Evolutionary conservation across 2,329 filamentous ascomycete genomes (phyloP).

Genomic region (Verticillium nonalfalfae): DNA sequence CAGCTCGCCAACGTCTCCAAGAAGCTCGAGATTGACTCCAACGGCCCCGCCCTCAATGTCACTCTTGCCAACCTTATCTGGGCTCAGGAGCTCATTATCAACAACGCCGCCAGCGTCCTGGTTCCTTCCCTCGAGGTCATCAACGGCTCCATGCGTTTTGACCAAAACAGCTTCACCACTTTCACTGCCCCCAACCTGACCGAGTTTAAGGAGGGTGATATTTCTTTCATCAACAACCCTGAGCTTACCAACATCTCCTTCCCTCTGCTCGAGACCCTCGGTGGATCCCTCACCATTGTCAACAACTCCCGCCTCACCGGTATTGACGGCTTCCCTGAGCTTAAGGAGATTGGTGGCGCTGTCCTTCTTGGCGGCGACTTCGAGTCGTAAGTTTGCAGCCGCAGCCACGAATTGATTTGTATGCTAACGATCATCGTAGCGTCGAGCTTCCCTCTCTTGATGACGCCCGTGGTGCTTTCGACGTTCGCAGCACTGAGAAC

Average conservation of each 20-base stretch:
- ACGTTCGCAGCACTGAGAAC: constrained; percentile 59
- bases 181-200: constrained; percentile 68
- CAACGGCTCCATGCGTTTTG: constrained; percentile 77
- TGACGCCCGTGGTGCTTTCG: constrained; percentile 66
- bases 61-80: constrained; percentile 72
- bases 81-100: constrained; percentile 45
- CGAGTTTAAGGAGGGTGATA: constrained; percentile 47
- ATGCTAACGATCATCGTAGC: constrained; percentile 33
- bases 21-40: constrained; percentile 69
- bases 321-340: constrained; percentile 61
- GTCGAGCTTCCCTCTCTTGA: constrained; percentile 62
- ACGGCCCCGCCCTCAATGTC: constrained; percentile 66
- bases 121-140: constrained; percentile 68
- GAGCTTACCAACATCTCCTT: constrained; percentile 69
- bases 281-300: constrained; percentile 76
- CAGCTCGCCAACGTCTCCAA: constrained; percentile 70
- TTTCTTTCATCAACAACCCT: constrained; percentile 59
- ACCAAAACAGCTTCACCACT: constrained; percentile 64
- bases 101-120: constrained; percentile 68
- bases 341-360: constrained; percentile 69
- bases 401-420: constrained; percentile 19
- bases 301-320: constrained; percentile 75
- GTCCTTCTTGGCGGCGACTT: constrained; percentile 84
- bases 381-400: constrained; percentile 32
- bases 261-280: constrained; percentile 59